phyloP scores from a whole-genome alignment of 225 moss, liverwort and hornwort species.

The Sphagnum tenellum region DNA sequence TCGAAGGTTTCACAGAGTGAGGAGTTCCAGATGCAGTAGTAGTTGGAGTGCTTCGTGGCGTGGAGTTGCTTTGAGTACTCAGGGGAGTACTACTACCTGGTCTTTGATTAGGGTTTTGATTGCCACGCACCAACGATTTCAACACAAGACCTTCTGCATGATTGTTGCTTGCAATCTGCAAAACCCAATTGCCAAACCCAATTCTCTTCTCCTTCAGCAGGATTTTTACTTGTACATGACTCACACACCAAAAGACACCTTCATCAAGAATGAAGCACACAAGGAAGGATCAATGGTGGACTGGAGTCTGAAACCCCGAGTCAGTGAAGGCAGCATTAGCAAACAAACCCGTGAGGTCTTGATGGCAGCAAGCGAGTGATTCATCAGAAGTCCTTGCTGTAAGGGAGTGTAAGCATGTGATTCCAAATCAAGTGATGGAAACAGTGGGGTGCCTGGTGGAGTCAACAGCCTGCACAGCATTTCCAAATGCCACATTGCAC shows the following conservation, averaged over 20 bases:
- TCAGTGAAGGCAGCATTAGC: too few relatives aligned
- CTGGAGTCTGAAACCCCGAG: too few relatives aligned
- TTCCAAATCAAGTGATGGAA: constrained; percentile 33
- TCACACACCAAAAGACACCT: too few relatives aligned
- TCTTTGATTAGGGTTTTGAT: constrained; percentile 33
- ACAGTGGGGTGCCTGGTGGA: constrained; percentile 52
- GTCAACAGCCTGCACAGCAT: constrained; percentile 36
- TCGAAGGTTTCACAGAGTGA: constrained; percentile 17
- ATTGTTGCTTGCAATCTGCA: constrained; percentile 6
- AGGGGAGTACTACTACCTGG: constrained; percentile 16
- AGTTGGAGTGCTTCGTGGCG: neutral
- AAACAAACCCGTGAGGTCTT: constrained; percentile 38
- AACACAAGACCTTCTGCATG: constrained; percentile 15
- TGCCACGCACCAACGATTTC: constrained; percentile 12
- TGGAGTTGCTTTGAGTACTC: constrained; percentile 7
- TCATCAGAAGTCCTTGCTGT: constrained; percentile 29
- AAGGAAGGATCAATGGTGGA: too few relatives aligned
- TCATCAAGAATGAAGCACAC: too few relatives aligned
- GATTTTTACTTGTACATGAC: too few relatives aligned
- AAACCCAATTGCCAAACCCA: neutral
- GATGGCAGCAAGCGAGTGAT: constrained; percentile 36
- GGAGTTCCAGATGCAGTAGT: neutral
- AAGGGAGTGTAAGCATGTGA: constrained; percentile 20
- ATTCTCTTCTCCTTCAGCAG: neutral
- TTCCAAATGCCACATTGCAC: neutral